phyloP scores from a whole-genome alignment of 768 basidiomycete genomes.

The Thelephora aurantiotincta region DNA sequence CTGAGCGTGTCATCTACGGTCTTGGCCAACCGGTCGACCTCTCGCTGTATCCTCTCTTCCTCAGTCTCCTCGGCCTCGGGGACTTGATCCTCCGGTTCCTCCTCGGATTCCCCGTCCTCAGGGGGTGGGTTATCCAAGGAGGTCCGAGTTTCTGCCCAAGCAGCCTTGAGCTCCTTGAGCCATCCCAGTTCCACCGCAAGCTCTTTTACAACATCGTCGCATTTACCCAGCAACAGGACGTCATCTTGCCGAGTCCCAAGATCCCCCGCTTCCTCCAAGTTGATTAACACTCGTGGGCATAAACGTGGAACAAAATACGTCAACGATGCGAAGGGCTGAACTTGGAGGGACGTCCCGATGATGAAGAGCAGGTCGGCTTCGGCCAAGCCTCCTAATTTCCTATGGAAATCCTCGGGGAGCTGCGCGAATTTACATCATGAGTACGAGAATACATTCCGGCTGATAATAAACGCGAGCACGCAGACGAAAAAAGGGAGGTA shows the following conservation, averaged over 20 bases:
- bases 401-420: slow-evolving; percentile 64
- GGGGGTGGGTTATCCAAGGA: slow-evolving; percentile 2
- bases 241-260: slow-evolving; percentile 41
- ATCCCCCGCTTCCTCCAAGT: slow-evolving; percentile 69
- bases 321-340: slow-evolving; percentile 79
- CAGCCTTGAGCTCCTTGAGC: slow-evolving; percentile 22
- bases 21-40: slow-evolving; percentile 21
- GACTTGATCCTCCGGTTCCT: slow-evolving; percentile 3
- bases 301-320: slow-evolving; percentile 29
- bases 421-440: slow-evolving; percentile 13
- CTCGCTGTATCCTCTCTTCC: slow-evolving; percentile 11
- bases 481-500: not conserved
- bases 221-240: slow-evolving; percentile 51
- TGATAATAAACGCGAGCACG: not conserved
- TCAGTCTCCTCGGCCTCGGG: slow-evolving; percentile 3
- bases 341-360: slow-evolving; percentile 81
- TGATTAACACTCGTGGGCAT: slow-evolving; percentile 82
- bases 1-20: slow-evolving; percentile 19
- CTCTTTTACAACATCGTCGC: slow-evolving; percentile 50
- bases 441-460: not conserved
- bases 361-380: slow-evolving; percentile 81
- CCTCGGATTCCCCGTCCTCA: not conserved
- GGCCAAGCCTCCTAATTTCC: slow-evolving; percentile 33
- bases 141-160: slow-evolving; percentile 13
- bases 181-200: slow-evolving; percentile 63